phyloP scores from a whole-genome alignment of 352 stramenopile genomes.

The Pythium coloratum region DNA sequence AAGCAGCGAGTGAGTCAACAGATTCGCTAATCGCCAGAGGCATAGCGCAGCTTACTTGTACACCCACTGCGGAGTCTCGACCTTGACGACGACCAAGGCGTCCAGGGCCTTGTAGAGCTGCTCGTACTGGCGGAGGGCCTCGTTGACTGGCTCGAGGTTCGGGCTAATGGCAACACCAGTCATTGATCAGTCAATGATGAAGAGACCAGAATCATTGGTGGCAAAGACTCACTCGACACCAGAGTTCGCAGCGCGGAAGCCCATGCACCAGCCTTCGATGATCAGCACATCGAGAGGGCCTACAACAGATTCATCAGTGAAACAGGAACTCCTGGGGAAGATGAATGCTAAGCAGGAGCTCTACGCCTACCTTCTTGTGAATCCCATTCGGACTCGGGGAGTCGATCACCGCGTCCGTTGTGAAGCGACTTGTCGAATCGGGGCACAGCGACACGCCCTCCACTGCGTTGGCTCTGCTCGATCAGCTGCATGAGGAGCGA shows the following conservation, averaged over 20 bases:
- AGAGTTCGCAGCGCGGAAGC: conserved; percentile 58
- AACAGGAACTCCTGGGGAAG: neutral
- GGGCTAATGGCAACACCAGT: conserved; percentile 24
- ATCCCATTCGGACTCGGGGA: conserved; percentile 55
- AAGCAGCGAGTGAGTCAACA: neutral
- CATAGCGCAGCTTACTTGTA: conserved; percentile 55
- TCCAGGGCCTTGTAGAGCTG: conserved; percentile 68
- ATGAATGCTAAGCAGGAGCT: neutral
- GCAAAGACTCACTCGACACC: neutral
- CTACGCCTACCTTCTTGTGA: conserved; percentile 45
- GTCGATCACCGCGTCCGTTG: conserved; percentile 70
- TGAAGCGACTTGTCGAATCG: conserved; percentile 83
- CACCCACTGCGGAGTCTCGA: conserved; percentile 74
- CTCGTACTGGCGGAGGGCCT: conserved; percentile 57
- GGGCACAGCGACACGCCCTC: conserved; percentile 49
- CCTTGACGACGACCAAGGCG: conserved; percentile 72
- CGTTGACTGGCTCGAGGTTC: conserved; percentile 69
- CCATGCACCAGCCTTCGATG: conserved; percentile 86
- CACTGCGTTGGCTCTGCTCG: conserved; percentile 49
- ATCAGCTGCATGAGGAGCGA: conserved; percentile 63
- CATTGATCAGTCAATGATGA: too few species aligned
- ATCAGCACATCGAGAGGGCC: conserved; percentile 79
- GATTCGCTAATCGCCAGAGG: neutral
- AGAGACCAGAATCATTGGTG: neutral
- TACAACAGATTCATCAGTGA: conserved; percentile 18